Conservation (phyloP, 257 asterid genomes). For the Parsonsia alboflavescens region DNA sequence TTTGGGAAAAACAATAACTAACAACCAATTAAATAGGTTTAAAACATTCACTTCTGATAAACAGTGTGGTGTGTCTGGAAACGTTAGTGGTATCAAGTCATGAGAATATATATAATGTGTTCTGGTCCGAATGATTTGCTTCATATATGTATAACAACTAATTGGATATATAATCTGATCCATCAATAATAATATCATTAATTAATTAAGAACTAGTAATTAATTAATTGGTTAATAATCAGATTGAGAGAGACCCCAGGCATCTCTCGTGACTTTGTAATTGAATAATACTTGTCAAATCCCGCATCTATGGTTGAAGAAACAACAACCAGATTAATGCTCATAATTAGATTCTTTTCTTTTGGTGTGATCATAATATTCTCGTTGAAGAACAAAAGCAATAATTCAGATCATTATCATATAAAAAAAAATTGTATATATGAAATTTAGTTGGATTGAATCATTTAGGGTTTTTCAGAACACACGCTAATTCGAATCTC, state of each 20-base stretch:
- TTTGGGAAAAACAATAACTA: neutral
- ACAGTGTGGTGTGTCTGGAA: neutral
- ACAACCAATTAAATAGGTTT: neutral
- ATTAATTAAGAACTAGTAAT: too few relatives aligned
- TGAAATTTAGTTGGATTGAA: neutral
- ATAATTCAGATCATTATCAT: neutral
- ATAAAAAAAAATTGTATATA: neutral
- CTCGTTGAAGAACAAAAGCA: neutral
- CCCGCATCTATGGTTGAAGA: neutral
- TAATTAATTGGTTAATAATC: neutral
- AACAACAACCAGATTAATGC: neutral
- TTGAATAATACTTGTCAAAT: neutral
- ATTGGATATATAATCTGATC: neutral
- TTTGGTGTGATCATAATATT: neutral
- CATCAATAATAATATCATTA: neutral
- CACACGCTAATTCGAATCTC: neutral
- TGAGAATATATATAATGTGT: neutral
- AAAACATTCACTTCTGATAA: neutral
- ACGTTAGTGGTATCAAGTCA: slow-evolving; percentile 4
- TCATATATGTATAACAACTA: neutral
- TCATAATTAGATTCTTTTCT: neutral
- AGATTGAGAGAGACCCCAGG: too few relatives aligned
- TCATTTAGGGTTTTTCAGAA: neutral
- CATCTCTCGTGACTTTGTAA: neutral
- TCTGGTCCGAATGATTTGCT: slow-evolving; percentile 2